Percentiles rank a stretch among this genome's conserved stretches.
Evolutionary conservation across 352 stramenopile genomes (phyloP).

Genomic region (Globisporangium orthogonon): DNA sequence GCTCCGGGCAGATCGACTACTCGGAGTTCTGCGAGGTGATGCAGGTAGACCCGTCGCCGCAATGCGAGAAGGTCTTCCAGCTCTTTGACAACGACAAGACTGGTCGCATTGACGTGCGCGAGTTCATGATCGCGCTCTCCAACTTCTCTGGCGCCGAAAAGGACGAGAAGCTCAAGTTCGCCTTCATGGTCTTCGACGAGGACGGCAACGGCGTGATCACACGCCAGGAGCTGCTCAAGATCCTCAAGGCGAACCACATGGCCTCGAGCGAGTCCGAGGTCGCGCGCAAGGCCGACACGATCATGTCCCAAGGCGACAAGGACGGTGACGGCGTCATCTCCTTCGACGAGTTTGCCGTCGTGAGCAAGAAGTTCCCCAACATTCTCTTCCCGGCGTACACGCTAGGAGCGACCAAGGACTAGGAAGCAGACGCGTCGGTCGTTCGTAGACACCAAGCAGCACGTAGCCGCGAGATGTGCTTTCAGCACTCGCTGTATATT

Average conservation of each 20-base stretch:
- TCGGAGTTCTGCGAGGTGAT: constrained; percentile 96
- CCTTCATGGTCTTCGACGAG: constrained; percentile 94
- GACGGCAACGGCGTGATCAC: constrained; percentile 94
- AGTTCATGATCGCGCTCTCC: constrained; percentile 93
- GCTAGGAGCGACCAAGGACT: constrained; percentile 56
- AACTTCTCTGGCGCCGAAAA: constrained; percentile 94
- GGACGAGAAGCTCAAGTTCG: constrained; percentile 96
- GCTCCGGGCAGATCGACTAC: constrained; percentile 94
- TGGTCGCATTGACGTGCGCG: constrained; percentile 89
- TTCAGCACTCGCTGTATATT: background rate
- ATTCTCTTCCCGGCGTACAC: constrained; percentile 90
- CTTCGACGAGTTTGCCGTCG: constrained; percentile 95
- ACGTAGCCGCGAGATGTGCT: too few relatives aligned
- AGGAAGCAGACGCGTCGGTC: background rate
- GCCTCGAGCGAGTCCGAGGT: constrained; percentile 89
- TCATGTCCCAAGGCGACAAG: constrained; percentile 96
- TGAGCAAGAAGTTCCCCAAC: constrained; percentile 96
- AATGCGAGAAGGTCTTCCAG: constrained; percentile 92
- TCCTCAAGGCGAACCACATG: constrained; percentile 96
- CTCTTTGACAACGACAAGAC: constrained; percentile 93
- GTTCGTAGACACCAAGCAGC: too few relatives aligned
- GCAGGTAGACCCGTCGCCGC: constrained; percentile 88
- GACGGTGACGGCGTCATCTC: constrained; percentile 95
- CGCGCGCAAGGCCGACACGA: constrained; percentile 93
- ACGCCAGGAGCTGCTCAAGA: constrained; percentile 92